These are phyloP conservation scores for Fusarium sp. DNA, from an alignment of 2,329 filamentous ascomycete species.

Conservation along the genomic window DNA sequence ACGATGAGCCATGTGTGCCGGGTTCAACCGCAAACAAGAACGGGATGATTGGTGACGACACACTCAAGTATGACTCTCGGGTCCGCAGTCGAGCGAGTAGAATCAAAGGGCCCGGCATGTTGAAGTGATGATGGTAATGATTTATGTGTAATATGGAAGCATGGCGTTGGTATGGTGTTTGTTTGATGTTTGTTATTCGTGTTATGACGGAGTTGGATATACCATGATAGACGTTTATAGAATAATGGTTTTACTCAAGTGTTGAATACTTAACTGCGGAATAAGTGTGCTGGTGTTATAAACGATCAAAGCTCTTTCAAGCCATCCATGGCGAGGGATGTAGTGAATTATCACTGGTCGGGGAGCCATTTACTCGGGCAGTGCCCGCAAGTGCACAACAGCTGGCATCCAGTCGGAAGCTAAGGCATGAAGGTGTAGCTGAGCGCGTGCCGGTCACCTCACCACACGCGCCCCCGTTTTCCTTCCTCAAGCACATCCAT, in stretches of 20 bases:
- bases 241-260: background rate
- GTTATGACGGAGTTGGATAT: background rate
- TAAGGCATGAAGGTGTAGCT: too few relatives aligned
- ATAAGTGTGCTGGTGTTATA: background rate
- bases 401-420: too few relatives aligned
- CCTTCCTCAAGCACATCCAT: too few relatives aligned
- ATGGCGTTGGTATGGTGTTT: background rate
- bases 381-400: too few relatives aligned
- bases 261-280: background rate
- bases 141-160: constrained; percentile 7
- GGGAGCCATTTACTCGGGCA: too few relatives aligned
- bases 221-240: background rate
- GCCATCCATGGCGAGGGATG: constrained; percentile 14
- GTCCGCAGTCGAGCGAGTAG: constrained; percentile 37
- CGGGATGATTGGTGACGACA: constrained; percentile 29
- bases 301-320: background rate
- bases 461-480: too few relatives aligned
- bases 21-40: constrained; percentile 36
- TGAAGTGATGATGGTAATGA: constrained; percentile 6
- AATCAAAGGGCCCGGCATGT: constrained; percentile 32
- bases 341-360: too few relatives aligned
- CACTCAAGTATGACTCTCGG: constrained; percentile 29
- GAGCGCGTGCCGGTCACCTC: too few relatives aligned
- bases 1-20: constrained; percentile 26
- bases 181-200: background rate